Evolutionary conservation across 768 basidiomycete genomes (phyloP).

Genomic region (Boletus patriciae): DNA sequence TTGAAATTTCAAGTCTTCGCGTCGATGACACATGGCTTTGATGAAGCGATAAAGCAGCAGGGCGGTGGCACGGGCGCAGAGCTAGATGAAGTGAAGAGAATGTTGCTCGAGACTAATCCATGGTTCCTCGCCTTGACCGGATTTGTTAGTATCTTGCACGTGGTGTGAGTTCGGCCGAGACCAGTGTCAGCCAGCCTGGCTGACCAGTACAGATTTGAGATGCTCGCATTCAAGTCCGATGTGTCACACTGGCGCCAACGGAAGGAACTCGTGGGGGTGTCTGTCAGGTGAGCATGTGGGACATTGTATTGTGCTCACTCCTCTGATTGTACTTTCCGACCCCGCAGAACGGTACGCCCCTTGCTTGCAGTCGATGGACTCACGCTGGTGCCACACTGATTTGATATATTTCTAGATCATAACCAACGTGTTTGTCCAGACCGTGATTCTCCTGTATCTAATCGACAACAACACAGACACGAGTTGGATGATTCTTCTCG

Average conservation of each 20-base stretch:
- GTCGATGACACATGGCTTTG: slow-evolving; percentile 81
- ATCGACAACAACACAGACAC: slow-evolving; percentile 95
- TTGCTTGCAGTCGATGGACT: slow-evolving; percentile 10
- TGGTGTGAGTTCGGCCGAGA: slow-evolving; percentile 55
- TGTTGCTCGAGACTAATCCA: slow-evolving; percentile 86
- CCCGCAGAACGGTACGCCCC: slow-evolving; percentile 52
- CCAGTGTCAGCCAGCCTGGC: slow-evolving; percentile 4
- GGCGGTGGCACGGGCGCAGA: slow-evolving; percentile 64
- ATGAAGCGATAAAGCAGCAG: slow-evolving; percentile 79
- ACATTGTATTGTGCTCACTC: slow-evolving; percentile 5
- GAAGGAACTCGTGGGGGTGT: slow-evolving; percentile 94
- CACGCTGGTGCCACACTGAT: slow-evolving; percentile 12
- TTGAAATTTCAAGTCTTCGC: slow-evolving; percentile 88
- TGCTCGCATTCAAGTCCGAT: slow-evolving; percentile 94
- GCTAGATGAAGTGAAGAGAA: slow-evolving; percentile 93
- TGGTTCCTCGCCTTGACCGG: slow-evolving; percentile 85
- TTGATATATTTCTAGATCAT: slow-evolving; percentile 52
- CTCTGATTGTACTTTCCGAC: slow-evolving; percentile 21
- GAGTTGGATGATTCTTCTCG: slow-evolving; percentile 95
- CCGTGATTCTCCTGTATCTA: slow-evolving; percentile 87
- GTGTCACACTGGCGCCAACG: slow-evolving; percentile 94
- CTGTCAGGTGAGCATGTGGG: slow-evolving; percentile 63
- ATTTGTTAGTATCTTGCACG: slow-evolving; percentile 83
- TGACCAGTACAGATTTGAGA: slow-evolving; percentile 68
- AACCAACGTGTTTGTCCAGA: slow-evolving; percentile 92